Evolutionary conservation across 352 stramenopile species (phyloP).

Genomic region (Blastocystis sp.): DNA sequence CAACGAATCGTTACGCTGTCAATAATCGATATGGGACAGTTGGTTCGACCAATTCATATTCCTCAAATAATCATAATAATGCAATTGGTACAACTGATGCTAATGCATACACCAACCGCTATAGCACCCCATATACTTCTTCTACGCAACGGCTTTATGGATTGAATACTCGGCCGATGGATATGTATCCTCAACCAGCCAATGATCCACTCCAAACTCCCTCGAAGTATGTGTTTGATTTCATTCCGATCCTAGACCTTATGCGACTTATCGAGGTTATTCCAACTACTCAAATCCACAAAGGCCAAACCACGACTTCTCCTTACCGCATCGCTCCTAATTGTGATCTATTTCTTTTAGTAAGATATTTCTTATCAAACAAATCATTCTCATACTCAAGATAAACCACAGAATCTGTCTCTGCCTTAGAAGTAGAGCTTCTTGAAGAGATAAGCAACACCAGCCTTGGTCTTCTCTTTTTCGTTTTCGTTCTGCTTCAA

Average conservation of each 20-base stretch:
- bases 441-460: constrained; percentile 64
- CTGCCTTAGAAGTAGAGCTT: constrained; percentile 63
- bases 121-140: too few species aligned
- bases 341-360: background rate
- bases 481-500: constrained; percentile 61
- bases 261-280: background rate
- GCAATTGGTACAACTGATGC: too few species aligned
- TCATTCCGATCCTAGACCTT: background rate
- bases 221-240: background rate
- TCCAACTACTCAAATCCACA: background rate
- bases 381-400: constrained; percentile 52
- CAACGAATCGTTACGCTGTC: too few species aligned
- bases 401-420: constrained; percentile 21
- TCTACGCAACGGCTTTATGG: too few species aligned
- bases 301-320: background rate
- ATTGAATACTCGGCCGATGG: too few species aligned
- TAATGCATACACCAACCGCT: too few species aligned
- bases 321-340: background rate
- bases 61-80: too few species aligned
- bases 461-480: constrained; percentile 62
- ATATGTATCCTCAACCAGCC: too few species aligned
- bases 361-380: constrained; percentile 16
- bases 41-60: too few species aligned
- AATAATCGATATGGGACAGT: too few species aligned
- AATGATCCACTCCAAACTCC: too few species aligned